Conservation (phyloP, 1,139 yeast species). For the Candida anutae region DNA sequence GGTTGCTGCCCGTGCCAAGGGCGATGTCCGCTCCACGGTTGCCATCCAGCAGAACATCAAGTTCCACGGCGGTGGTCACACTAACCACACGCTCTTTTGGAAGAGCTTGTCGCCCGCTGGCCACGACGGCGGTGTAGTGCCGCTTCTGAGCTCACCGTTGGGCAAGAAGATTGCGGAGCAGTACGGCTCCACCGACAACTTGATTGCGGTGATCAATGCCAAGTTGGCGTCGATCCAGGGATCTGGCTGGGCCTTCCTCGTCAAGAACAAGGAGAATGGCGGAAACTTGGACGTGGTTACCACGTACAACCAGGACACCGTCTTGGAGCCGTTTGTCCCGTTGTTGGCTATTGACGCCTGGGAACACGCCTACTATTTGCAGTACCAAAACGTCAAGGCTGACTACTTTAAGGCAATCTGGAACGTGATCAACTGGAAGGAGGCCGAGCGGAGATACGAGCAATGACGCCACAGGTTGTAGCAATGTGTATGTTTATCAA, state of each 20-base stretch:
- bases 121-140: slow-evolving; percentile 36
- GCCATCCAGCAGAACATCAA: slow-evolving; percentile 33
- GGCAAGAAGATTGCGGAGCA: slow-evolving; percentile 29
- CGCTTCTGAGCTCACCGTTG: slow-evolving; percentile 22
- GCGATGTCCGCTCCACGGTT: slow-evolving; percentile 30
- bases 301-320: slow-evolving; percentile 41
- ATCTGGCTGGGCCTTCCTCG: slow-evolving; percentile 44
- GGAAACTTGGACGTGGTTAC: slow-evolving; percentile 32
- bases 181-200: slow-evolving; percentile 34
- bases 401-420: slow-evolving; percentile 43
- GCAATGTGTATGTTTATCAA: background rate
- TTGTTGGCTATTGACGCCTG: slow-evolving; percentile 44
- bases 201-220: slow-evolving; percentile 29
- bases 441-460: slow-evolving; percentile 31
- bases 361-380: slow-evolving; percentile 47
- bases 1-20: slow-evolving; percentile 26
- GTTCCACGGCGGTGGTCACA: slow-evolving; percentile 40
- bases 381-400: slow-evolving; percentile 40
- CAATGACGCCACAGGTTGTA: background rate
- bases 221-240: slow-evolving; percentile 41
- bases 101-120: slow-evolving; percentile 35
- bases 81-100: slow-evolving; percentile 39
- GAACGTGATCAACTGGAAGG: slow-evolving; percentile 43
- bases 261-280: slow-evolving; percentile 34
- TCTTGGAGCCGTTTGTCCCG: slow-evolving; percentile 32